A percentile compares a stretch with the other conserved stretches of the same genome.
Evolutionary conservation across 495 filamentous ascomycete species (phyloP).

Genomic region (Beverwykella pulmonaria): DNA sequence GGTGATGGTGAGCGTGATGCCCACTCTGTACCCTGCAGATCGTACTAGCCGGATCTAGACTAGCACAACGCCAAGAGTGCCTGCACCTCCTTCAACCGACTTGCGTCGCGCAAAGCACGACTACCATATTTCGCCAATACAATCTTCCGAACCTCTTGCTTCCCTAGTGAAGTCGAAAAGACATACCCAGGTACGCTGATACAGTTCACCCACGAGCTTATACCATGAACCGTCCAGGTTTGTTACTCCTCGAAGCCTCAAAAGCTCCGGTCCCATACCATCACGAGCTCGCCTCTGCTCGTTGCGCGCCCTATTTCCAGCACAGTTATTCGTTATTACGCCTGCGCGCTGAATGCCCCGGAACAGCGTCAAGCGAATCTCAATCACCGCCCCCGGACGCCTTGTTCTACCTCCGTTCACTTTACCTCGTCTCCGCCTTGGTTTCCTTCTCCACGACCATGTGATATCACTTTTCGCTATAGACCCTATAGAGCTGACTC

Average conservation of each 20-base stretch:
- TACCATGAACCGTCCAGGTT: conserved; percentile 37
- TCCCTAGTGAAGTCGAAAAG: conserved; percentile 1
- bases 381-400: background rate
- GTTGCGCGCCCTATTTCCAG: background rate
- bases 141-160: background rate
- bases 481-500: conserved; percentile 6
- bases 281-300: conserved; percentile 11
- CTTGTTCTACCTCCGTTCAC: background rate
- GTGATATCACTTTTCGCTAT: background rate
- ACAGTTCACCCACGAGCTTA: conserved; percentile 9
- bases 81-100: background rate
- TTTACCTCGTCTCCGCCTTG: background rate
- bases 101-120: background rate
- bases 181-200: background rate
- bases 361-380: background rate
- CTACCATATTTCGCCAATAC: background rate
- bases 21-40: background rate
- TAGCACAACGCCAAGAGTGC: background rate
- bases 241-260: conserved; percentile 22
- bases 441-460: background rate
- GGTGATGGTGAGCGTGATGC: background rate
- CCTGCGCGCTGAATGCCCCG: background rate
- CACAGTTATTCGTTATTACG: background rate
- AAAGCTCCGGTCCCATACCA: conserved; percentile 5
- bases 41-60: background rate